These are phyloP conservation scores for Dendrocalamus sinicus DNA, from an alignment of 176 grass and related monocot species.

Conservation along the genomic window DNA sequence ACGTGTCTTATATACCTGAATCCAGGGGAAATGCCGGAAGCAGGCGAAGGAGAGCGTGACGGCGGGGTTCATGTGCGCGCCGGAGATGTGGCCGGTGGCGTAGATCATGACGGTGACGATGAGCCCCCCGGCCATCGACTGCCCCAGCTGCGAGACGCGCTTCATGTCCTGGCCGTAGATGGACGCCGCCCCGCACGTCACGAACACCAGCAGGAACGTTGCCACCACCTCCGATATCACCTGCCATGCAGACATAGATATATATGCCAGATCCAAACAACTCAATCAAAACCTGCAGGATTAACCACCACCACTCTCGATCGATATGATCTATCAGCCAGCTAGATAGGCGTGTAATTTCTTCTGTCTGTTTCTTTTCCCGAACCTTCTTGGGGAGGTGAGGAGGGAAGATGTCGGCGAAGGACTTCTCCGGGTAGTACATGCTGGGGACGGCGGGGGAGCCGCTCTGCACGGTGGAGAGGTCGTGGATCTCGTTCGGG, in stretches of 20 bases:
- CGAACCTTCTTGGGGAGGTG: slow-evolving; percentile 67
- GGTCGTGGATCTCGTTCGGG: slow-evolving; percentile 92
- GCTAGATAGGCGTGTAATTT: neutral
- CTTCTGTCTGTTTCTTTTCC: neutral
- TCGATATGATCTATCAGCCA: neutral
- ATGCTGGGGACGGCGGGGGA: slow-evolving; percentile 44
- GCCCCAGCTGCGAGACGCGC: slow-evolving; percentile 78
- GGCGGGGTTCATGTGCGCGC: slow-evolving; percentile 89
- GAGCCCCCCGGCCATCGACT: slow-evolving; percentile 72
- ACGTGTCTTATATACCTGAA: slow-evolving; percentile 49
- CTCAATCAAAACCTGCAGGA: neutral
- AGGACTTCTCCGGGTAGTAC: slow-evolving; percentile 58
- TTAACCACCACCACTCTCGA: neutral
- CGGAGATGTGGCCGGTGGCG: slow-evolving; percentile 83
- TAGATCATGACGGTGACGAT: slow-evolving; percentile 80
- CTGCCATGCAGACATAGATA: slow-evolving; percentile 15
- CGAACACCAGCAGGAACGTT: slow-evolving; percentile 91
- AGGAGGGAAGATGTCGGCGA: slow-evolving; percentile 73
- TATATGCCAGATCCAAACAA: neutral
- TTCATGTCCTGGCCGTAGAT: slow-evolving; percentile 65
- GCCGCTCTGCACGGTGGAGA: slow-evolving; percentile 64
- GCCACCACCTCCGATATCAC: slow-evolving; percentile 82
- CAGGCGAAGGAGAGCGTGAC: slow-evolving; percentile 80
- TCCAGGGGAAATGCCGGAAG: slow-evolving; percentile 74
- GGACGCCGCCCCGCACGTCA: slow-evolving; percentile 78